A percentile compares a stretch with the other conserved stretches of the same genome.
These are phyloP conservation scores for Didymella pomorum DNA, from an alignment of 2,329 filamentous ascomycete genomes.

Conservation along the genomic window DNA sequence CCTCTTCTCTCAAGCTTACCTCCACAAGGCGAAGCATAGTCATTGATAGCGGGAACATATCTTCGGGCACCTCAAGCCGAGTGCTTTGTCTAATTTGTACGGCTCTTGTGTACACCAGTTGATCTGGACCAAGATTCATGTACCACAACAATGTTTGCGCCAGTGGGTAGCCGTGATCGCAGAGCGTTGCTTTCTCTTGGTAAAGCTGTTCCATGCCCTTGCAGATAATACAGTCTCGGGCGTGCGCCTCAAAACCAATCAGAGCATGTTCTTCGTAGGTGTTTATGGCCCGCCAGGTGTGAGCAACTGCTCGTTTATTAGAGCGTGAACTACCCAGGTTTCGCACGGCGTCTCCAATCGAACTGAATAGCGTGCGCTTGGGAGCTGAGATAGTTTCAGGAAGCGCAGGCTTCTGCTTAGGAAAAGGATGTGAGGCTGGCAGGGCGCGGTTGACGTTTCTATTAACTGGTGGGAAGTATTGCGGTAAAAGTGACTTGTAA, in stretches of 20 bases:
- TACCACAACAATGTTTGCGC: constrained; percentile 32
- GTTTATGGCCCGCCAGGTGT: constrained; percentile 27
- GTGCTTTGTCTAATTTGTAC: constrained; percentile 18
- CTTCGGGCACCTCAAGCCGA: constrained; percentile 32
- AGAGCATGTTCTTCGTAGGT: constrained; percentile 31
- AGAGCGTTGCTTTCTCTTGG: constrained; percentile 28
- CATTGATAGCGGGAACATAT: constrained; percentile 26
- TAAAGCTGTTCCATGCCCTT: constrained; percentile 32
- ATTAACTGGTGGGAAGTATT: constrained; percentile 42
- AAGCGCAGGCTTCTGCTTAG: not conserved
- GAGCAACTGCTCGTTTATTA: constrained; percentile 17
- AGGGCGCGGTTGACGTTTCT: constrained; percentile 23
- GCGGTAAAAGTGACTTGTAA: constrained; percentile 43
- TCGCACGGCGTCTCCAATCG: constrained; percentile 35
- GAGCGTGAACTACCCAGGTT: constrained; percentile 29
- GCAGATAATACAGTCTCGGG: constrained; percentile 34
- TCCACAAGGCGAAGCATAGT: constrained; percentile 34
- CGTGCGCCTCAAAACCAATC: constrained; percentile 40
- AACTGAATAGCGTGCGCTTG: constrained; percentile 27
- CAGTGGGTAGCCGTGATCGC: constrained; percentile 31
- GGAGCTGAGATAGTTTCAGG: constrained; percentile 14
- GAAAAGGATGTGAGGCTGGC: constrained; percentile 4
- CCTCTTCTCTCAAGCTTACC: constrained; percentile 22
- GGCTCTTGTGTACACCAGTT: constrained; percentile 32
- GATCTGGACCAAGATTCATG: constrained; percentile 34